Evolutionary conservation across 495 filamentous ascomycete genomes (phyloP).

Genomic region (Cercophora newfieldiana): DNA sequence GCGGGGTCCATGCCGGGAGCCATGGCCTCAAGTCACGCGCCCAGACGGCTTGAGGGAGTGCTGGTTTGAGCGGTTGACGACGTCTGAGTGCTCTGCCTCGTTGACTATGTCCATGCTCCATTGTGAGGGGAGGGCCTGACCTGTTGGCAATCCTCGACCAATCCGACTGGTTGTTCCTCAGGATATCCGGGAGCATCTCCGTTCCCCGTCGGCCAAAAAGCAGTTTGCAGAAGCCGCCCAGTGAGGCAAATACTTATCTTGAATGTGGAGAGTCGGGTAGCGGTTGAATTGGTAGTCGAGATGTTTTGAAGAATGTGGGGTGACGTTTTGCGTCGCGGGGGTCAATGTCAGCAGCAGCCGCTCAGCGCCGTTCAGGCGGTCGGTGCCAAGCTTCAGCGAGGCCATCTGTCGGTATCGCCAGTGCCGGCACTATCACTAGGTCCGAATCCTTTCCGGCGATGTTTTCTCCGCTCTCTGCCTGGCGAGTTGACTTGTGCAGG

Average conservation of each 20-base stretch:
- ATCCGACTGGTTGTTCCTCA: not conserved
- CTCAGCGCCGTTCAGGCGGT: not conserved
- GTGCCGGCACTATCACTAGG: not conserved
- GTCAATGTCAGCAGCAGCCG: not conserved
- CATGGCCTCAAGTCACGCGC: not conserved
- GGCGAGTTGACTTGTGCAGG: not conserved
- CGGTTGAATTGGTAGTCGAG: conserved; percentile 1
- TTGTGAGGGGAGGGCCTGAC: not conserved
- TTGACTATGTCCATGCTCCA: too few species aligned
- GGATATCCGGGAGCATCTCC: not conserved
- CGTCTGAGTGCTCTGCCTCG: not conserved
- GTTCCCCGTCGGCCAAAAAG: too few species aligned
- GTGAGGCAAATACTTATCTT: not conserved
- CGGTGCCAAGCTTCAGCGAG: not conserved
- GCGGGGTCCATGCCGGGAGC: conserved; percentile 6
- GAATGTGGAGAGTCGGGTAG: not conserved
- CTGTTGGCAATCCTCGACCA: too few species aligned
- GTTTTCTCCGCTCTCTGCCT: not conserved
- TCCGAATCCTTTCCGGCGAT: not conserved
- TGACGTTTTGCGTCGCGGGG: not conserved
- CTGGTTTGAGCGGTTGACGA: not conserved
- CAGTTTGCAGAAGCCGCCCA: not conserved
- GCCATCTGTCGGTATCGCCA: not conserved
- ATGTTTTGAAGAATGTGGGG: not conserved
- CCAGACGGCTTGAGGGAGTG: conserved; percentile 3